A percentile compares a stretch with the other conserved stretches of the same genome.
phyloP scores from a whole-genome alignment of 2,329 filamentous ascomycete species.

The Neonectria sp. region DNA sequence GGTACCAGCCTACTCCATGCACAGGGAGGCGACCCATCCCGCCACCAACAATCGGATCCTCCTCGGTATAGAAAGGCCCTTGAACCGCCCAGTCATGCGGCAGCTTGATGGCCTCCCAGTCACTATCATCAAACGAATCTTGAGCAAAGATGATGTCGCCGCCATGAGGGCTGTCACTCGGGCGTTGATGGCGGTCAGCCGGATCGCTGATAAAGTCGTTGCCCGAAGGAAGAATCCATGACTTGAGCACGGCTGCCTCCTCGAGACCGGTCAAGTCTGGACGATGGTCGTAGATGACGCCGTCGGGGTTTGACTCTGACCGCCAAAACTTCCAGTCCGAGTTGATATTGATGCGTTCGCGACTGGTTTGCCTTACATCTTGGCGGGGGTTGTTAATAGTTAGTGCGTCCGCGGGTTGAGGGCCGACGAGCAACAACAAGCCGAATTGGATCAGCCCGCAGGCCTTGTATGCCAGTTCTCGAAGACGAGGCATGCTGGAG shows the following conservation, averaged over 20 bases:
- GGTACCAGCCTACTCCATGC: constrained; percentile 70
- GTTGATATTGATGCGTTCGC: neutral
- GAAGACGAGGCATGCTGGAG: no score
- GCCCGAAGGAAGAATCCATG: constrained; percentile 59
- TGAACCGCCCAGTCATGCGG: constrained; percentile 67
- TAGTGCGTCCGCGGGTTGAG: neutral
- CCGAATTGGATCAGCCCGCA: no score
- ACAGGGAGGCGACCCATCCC: constrained; percentile 62
- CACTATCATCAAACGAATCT: constrained; percentile 55
- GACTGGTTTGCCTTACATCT: neutral
- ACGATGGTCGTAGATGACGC: constrained; percentile 47
- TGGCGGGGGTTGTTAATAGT: neutral
- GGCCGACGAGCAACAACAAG: neutral
- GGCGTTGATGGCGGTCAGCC: constrained; percentile 49
- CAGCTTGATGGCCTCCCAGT: constrained; percentile 59
- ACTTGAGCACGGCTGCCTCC: constrained; percentile 50
- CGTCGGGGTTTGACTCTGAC: constrained; percentile 52
- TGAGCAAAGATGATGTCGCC: constrained; percentile 52
- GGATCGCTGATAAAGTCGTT: constrained; percentile 57
- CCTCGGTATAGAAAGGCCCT: constrained; percentile 59
- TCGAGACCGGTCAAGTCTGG: constrained; percentile 35
- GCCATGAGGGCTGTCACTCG: constrained; percentile 45
- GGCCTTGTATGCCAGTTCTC: no score
- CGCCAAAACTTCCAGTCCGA: neutral
- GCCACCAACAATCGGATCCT: constrained; percentile 53